Conservation (phyloP, 441 rosid genomes). For the Kokia cookei region DNA sequence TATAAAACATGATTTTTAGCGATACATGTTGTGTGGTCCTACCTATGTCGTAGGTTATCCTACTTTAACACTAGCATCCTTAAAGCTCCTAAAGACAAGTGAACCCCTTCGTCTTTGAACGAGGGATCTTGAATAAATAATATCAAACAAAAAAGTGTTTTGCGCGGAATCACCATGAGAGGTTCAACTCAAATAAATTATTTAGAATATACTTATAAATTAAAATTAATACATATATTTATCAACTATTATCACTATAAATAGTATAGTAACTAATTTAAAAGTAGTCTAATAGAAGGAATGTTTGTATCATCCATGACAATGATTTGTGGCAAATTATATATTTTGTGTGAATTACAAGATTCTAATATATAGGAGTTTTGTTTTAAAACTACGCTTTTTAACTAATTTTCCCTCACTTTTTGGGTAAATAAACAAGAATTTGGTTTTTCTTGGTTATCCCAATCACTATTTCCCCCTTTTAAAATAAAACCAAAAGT, state of each 20-base stretch:
- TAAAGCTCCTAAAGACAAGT: no score
- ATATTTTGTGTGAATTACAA: not conserved
- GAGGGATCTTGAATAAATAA: no score
- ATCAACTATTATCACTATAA: not conserved
- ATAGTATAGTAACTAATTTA: not conserved
- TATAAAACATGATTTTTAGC: no score
- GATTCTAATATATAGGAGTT: not conserved
- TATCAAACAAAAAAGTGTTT: no score
- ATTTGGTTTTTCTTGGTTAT: not conserved
- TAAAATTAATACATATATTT: no score
- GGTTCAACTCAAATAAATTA: no score
- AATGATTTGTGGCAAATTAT: not conserved
- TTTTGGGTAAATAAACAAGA: slow-evolving; percentile 2
- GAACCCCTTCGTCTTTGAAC: no score
- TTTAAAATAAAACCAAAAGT: not conserved
- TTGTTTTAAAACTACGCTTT: not conserved
- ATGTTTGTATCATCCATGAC: not conserved
- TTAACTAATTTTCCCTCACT: not conserved
- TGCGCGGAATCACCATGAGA: no score
- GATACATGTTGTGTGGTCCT: no score
- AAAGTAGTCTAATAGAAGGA: not conserved
- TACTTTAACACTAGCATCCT: no score
- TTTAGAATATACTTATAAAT: no score
- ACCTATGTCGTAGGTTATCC: no score
- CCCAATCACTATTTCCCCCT: not conserved